Evolutionary conservation across 176 grass and related monocot species (phyloP).

Genomic region (Juncus effusus): DNA sequence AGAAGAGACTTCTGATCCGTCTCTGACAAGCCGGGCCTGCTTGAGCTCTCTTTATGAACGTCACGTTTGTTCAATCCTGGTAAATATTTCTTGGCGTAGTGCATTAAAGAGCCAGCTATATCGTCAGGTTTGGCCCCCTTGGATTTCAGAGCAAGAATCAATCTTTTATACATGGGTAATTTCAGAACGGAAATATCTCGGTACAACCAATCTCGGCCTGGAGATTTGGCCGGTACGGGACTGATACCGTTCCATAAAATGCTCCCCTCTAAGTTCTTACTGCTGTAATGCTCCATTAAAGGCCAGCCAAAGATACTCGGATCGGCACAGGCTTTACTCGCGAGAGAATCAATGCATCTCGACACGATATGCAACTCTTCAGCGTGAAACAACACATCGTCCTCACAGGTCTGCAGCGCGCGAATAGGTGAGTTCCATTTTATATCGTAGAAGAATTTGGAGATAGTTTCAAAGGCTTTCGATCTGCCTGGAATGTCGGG

Average conservation of each 20-base stretch:
- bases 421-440: slow-evolving; percentile 51
- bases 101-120: slow-evolving; percentile 60
- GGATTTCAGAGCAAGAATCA: slow-evolving; percentile 50
- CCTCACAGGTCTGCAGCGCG: slow-evolving; percentile 42
- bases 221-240: slow-evolving; percentile 27
- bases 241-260: slow-evolving; percentile 58
- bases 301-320: slow-evolving; percentile 63
- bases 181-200: slow-evolving; percentile 47
- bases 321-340: slow-evolving; percentile 58
- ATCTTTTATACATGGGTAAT: slow-evolving; percentile 63
- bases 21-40: slow-evolving; percentile 33
- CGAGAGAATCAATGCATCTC: slow-evolving; percentile 68
- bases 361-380: slow-evolving; percentile 59
- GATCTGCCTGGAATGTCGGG: slow-evolving; percentile 60
- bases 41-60: slow-evolving; percentile 21
- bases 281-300: slow-evolving; percentile 38
- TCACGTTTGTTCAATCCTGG: slow-evolving; percentile 41
- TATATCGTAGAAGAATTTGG: slow-evolving; percentile 76
- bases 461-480: slow-evolving; percentile 47
- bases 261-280: slow-evolving; percentile 34
- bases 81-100: slow-evolving; percentile 63
- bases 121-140: slow-evolving; percentile 54
- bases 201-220: slow-evolving; percentile 70
- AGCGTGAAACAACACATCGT: slow-evolving; percentile 40
- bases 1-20: slow-evolving; percentile 53